Conservation (phyloP, 495 filamentous ascomycete species). For the Aspergillus nanangensis region DNA sequence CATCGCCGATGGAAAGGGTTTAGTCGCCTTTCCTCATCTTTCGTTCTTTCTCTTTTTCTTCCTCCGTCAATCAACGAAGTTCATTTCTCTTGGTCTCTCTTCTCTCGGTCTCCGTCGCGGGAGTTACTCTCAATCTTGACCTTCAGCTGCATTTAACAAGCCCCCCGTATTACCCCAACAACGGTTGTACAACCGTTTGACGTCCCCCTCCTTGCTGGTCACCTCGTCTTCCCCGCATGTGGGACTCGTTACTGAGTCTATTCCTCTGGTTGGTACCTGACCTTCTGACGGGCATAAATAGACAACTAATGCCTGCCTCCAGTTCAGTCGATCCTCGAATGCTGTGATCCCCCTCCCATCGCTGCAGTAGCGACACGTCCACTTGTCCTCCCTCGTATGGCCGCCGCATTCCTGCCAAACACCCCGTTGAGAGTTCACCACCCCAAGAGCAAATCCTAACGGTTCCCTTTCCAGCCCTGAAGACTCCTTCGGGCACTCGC, state of each 20-base stretch:
- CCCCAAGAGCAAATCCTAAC: too few species aligned
- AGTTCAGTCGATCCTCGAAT: background rate
- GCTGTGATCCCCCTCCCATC: conserved; percentile 2
- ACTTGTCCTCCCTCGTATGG: conserved; percentile 7
- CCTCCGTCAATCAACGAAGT: too few species aligned
- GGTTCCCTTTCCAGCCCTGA: background rate
- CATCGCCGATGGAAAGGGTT: background rate
- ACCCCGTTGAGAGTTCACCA: too few species aligned
- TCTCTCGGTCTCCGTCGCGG: background rate
- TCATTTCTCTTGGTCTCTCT: background rate
- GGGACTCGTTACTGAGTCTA: conserved; percentile 1
- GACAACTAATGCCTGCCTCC: background rate
- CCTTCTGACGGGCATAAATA: background rate
- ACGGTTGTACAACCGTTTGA: too few species aligned
- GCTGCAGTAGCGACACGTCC: conserved; percentile 2
- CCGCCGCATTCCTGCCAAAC: background rate
- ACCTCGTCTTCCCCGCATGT: background rate
- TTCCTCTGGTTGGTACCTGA: background rate
- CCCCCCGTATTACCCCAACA: too few species aligned
- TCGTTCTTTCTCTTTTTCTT: background rate
- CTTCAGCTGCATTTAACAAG: too few species aligned
- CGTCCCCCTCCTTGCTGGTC: background rate
- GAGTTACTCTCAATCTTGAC: too few species aligned
- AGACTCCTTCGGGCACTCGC: background rate
- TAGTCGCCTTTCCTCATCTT: background rate